Base-by-base conservation (phyloP, 164 flowering plant genomes). In the Dillenia turbinata region DNA sequence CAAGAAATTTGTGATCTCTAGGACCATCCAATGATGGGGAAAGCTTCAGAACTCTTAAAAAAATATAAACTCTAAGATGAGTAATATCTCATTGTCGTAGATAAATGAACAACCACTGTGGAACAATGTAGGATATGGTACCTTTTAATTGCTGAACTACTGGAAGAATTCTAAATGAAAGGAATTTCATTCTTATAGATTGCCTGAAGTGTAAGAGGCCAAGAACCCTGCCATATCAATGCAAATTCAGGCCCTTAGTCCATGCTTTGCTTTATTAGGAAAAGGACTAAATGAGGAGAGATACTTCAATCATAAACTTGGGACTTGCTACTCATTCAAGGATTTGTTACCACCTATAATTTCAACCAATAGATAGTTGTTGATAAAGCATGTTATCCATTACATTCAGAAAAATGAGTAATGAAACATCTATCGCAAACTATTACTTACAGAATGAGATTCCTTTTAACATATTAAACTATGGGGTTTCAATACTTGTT, bases 301-400 rank as follows among this genome's bases (percentile, higher is more conserved):
- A 76, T 11, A 83, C 26, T 63, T 83, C 63, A 45, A 81, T 65
- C 78, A 87, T 22, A 13, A 77, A 70, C 16, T 59, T 75, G 9
- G 85, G 83, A 57, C 57, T 72, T 22, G 63, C 24, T 54, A 77
- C 57, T n/a, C 59, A 77, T 69, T 87, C 85, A 69, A 79, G 54
- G 49, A 86, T 56, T 68, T 57, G 71, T 79, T 77, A 78, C 95
- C 88, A 94, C 96, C 97, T 93, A 97, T 82, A 90, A 94, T 89
- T 86, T 93, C 92, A 94, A 94, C 93, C 96, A 94, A 97, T 82
- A 89, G 87, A 94, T 66, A 90, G 91, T 97, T 86, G 84, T 95
- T 85, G 83, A 75, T 83, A 77, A 94, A 90, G 94, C 98, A 97
- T 94, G 98, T 83, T 88, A 70, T 75, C 62, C 78, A 84, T 84